phyloP scores from a whole-genome alignment of 139 green algal genomes.

The Zygnema circumcarinatum region DNA sequence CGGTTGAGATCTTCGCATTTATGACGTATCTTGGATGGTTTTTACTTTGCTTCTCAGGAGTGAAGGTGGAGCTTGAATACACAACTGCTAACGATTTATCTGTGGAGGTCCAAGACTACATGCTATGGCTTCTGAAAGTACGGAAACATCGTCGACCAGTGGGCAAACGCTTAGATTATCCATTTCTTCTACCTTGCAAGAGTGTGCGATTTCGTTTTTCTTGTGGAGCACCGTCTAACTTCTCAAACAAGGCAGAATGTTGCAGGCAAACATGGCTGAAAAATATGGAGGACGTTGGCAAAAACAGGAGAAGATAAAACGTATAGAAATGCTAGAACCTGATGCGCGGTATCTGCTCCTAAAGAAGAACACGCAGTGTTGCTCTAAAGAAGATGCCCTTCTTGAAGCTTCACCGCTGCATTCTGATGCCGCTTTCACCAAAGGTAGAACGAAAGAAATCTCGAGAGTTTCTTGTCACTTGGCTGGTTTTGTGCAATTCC shows the following conservation, averaged over 20 bases:
- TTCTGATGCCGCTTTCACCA: background rate
- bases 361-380: background rate
- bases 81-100: background rate
- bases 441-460: background rate
- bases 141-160: background rate
- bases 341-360: background rate
- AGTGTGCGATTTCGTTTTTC: background rate
- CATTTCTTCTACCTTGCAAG: background rate
- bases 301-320: background rate
- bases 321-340: background rate
- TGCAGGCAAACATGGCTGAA: background rate
- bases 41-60: background rate
- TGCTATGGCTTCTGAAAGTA: background rate
- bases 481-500: slow-evolving; percentile 65
- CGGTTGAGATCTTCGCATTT: too few relatives aligned
- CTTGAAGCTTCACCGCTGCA: background rate
- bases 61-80: background rate
- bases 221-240: too few relatives aligned
- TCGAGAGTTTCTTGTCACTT: background rate
- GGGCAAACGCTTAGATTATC: background rate
- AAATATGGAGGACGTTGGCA: background rate
- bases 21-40: too few relatives aligned
- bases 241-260: too few relatives aligned
- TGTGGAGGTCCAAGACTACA: background rate
- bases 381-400: background rate